Evolutionary conservation across 768 basidiomycete species (phyloP).

Genomic region (Termitomyces sp.): DNA sequence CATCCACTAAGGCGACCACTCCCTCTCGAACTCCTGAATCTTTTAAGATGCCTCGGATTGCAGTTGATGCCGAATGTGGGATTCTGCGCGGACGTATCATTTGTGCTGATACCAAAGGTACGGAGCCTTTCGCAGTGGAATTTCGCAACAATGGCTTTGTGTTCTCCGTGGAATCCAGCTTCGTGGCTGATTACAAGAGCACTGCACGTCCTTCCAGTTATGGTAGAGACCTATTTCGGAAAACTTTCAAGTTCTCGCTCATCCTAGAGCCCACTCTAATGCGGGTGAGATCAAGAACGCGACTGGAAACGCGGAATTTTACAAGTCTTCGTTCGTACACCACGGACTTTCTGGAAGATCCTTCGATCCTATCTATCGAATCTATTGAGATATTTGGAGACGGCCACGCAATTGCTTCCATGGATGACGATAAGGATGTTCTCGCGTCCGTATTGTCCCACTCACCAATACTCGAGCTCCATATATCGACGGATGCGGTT

Average conservation of each 20-base stretch:
- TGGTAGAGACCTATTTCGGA: conserved; percentile 38
- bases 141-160: conserved; percentile 50
- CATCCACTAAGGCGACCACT: conserved; percentile 5
- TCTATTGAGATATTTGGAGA: conserved; percentile 41
- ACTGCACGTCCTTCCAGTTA: conserved; percentile 22
- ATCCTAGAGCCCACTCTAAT: conserved; percentile 48
- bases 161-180: conserved; percentile 37
- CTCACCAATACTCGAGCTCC: conserved; percentile 40
- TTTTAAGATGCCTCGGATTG: conserved; percentile 41
- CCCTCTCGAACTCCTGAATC: conserved; percentile 20
- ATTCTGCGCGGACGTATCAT: conserved; percentile 46
- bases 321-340: conserved; percentile 25
- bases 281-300: conserved; percentile 38
- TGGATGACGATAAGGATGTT: conserved; percentile 39
- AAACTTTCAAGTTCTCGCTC: conserved; percentile 36
- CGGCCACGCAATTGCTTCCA: conserved; percentile 43
- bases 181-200: conserved; percentile 21
- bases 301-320: conserved; percentile 20
- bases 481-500: conserved; percentile 50
- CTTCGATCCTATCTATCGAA: conserved; percentile 53
- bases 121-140: conserved; percentile 47
- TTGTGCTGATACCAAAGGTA: conserved; percentile 34
- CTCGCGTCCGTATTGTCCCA: conserved; percentile 36
- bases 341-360: conserved; percentile 38
- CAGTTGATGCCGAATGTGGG: conserved; percentile 43